phyloP scores from a whole-genome alignment of 2,329 filamentous ascomycete species.

The Fusarium annulatum region DNA sequence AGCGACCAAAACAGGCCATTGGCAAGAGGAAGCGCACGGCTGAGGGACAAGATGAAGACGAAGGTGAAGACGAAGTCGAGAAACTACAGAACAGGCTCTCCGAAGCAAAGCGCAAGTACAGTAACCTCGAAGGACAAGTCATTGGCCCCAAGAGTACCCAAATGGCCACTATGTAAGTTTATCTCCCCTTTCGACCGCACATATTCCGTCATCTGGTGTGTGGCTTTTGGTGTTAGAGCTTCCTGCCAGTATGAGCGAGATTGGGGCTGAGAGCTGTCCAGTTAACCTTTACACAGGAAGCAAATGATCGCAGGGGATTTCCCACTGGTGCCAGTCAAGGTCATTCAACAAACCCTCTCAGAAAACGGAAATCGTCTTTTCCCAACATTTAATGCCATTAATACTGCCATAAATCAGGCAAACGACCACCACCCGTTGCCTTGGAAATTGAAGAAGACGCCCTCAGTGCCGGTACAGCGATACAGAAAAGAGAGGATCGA shows the following conservation, averaged over 20 bases:
- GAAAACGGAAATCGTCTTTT: slow-evolving; percentile 26
- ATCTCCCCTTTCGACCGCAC: neutral
- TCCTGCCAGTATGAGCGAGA: neutral
- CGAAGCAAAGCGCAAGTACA: slow-evolving; percentile 27
- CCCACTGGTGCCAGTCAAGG: slow-evolving; percentile 24
- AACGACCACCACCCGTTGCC: neutral
- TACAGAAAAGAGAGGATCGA: slow-evolving; percentile 23
- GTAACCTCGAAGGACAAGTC: neutral
- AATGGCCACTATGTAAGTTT: slow-evolving; percentile 21
- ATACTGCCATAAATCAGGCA: slow-evolving; percentile 1
- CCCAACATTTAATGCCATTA: slow-evolving; percentile 32
- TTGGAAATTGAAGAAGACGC: slow-evolving; percentile 25
- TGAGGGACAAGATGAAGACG: slow-evolving; percentile 34
- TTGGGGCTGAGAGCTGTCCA: neutral
- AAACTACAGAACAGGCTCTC: slow-evolving; percentile 18
- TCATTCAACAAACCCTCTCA: slow-evolving; percentile 17
- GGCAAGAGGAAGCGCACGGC: slow-evolving; percentile 57
- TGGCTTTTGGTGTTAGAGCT: neutral
- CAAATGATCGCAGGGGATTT: slow-evolving; percentile 40
- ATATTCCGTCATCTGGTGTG: neutral
- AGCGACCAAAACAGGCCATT: slow-evolving; percentile 26
- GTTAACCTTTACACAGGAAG: slow-evolving; percentile 27
- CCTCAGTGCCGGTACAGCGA: neutral
- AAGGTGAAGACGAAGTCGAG: neutral
- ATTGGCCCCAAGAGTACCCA: neutral